Conservation (phyloP, 129 eudicot species). For the Chrysanthemum makinoi region DNA sequence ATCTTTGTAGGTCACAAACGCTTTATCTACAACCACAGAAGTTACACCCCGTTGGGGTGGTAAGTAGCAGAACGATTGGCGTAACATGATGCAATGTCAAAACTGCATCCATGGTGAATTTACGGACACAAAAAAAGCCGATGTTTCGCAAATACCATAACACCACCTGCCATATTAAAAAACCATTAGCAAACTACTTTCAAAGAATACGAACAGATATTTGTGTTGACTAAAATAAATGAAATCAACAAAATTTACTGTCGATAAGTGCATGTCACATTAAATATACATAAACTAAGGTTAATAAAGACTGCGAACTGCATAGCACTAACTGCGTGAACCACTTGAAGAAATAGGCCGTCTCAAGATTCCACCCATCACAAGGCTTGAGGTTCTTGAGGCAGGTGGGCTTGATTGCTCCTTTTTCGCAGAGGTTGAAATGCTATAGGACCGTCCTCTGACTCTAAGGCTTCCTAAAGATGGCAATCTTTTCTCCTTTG, state of each 20-base stretch:
- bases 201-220: neutral
- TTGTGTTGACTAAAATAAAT: neutral
- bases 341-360: conserved; percentile 21
- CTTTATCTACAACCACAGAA: neutral
- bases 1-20: no score
- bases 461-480: conserved; percentile 35
- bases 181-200: neutral
- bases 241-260: neutral
- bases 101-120: neutral
- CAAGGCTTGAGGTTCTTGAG: neutral
- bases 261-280: neutral
- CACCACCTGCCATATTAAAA: neutral
- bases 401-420: conserved; percentile 12
- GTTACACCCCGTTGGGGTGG: neutral
- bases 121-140: neutral
- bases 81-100: conserved; percentile 1
- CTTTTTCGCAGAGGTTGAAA: conserved; percentile 41
- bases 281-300: conserved; percentile 3
- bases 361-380: neutral
- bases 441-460: conserved; percentile 64
- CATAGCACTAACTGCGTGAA: conserved; percentile 9
- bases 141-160: neutral
- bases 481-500: conserved; percentile 32
- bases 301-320: neutral
- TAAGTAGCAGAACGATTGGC: neutral